Conservation (phyloP, 192 early-diverging fungal genomes). For the Lunasporangiospora selenospora region DNA sequence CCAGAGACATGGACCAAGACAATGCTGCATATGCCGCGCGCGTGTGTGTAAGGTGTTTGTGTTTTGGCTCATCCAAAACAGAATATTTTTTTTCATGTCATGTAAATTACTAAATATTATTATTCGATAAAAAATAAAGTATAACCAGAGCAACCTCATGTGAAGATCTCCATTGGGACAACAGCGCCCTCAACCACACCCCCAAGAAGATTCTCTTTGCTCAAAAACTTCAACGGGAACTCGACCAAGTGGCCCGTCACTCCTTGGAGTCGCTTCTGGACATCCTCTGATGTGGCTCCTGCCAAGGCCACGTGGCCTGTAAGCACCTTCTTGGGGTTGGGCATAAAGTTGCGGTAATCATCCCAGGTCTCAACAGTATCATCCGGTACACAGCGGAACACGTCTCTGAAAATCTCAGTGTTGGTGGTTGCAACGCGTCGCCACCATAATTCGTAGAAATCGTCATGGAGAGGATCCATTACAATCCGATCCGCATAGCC, state of each 20-base stretch:
- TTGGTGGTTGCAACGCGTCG: constrained; percentile 65
- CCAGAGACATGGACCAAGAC: too few relatives aligned
- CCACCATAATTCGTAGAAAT: constrained; percentile 70
- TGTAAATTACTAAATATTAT: too few relatives aligned
- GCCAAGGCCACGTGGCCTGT: constrained; percentile 60
- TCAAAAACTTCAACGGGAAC: constrained; percentile 57
- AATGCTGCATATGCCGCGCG: too few relatives aligned
- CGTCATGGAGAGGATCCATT: constrained; percentile 74
- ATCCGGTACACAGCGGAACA: constrained; percentile 89
- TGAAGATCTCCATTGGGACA: constrained; percentile 64
- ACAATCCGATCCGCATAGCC: constrained; percentile 49
- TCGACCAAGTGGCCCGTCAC: constrained; percentile 60
- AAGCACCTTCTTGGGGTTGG: constrained; percentile 50
- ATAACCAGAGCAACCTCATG: constrained; percentile 46
- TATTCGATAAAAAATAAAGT: too few relatives aligned
- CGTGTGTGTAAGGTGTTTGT: too few relatives aligned
- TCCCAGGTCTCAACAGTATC: constrained; percentile 67
- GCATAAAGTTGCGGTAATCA: constrained; percentile 53
- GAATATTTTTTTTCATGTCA: too few relatives aligned
- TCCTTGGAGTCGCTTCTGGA: constrained; percentile 32
- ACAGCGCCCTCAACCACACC: constrained; percentile 53
- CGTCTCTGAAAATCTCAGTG: constrained; percentile 70
- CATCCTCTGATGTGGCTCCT: constrained; percentile 31
- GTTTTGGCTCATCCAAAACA: too few relatives aligned
- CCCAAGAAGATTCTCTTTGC: constrained; percentile 59